phyloP scores from a whole-genome alignment of 2,329 filamentous ascomycete species.

The Ceratocystis huliohia region DNA sequence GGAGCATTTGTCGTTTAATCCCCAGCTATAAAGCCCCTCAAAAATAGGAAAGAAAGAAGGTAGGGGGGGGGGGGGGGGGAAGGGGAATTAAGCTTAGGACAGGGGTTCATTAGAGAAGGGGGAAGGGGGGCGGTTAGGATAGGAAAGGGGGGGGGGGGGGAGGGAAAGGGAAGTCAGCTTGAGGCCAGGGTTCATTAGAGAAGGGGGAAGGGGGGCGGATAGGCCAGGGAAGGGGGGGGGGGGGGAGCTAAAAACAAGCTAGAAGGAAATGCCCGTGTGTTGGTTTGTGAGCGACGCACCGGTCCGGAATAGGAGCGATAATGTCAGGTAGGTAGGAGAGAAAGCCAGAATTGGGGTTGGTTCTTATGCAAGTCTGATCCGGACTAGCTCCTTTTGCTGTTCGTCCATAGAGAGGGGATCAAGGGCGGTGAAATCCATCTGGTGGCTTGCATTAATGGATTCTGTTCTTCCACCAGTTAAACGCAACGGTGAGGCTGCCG shows the following conservation, averaged over 20 bases:
- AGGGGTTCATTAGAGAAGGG: slow-evolving; percentile 2
- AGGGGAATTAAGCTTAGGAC: not conserved
- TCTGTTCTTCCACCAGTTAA: slow-evolving; percentile 5
- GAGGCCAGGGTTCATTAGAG: not conserved
- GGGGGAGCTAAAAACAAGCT: not conserved
- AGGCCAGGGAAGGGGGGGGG: not conserved
- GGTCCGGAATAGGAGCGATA: slow-evolving; percentile 5
- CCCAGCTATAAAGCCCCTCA: not conserved
- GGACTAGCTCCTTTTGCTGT: not conserved
- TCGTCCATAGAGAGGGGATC: not conserved
- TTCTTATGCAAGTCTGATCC: too few relatives aligned
- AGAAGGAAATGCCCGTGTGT: slow-evolving; percentile 3
- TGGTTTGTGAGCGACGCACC: not conserved
- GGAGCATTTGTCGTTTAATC: not conserved
- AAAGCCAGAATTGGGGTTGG: too few relatives aligned
- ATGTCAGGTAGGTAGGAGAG: not conserved
- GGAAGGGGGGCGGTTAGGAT: not conserved
- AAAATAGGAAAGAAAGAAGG: too few relatives aligned
- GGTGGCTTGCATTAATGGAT: not conserved
- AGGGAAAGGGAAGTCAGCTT: not conserved
- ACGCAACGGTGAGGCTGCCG: not conserved
- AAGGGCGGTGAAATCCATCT: not conserved
- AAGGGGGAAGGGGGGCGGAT: not conserved
- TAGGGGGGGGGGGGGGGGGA: too few relatives aligned
- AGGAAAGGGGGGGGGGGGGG: not conserved